Percentiles rank a stretch among this genome's conserved stretches.
Conservation (phyloP, 805 yeast species). For the Ogataea thermomethanolica region DNA sequence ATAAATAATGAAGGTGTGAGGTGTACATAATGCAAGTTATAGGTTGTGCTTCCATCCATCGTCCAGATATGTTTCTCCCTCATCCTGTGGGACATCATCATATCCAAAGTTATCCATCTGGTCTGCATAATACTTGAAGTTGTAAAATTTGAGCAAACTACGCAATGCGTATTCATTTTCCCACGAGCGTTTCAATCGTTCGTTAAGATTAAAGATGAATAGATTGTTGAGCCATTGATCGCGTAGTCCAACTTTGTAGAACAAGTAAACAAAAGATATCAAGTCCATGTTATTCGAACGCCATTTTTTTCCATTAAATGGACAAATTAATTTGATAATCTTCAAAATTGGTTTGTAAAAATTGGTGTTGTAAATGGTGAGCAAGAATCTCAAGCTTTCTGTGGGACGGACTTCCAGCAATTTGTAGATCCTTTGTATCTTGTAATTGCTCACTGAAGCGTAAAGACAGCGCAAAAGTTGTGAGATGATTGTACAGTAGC, state of each 20-base stretch:
- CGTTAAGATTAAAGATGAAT: conserved; percentile 69
- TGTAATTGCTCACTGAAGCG: conserved; percentile 52
- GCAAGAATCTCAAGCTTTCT: conserved; percentile 52
- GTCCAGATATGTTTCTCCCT: conserved; percentile 33
- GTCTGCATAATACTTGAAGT: conserved; percentile 51
- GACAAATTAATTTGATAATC: conserved; percentile 73
- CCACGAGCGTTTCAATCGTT: conserved; percentile 69
- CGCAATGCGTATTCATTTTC: conserved; percentile 85
- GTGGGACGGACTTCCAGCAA: conserved; percentile 63
- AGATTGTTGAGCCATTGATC: conserved; percentile 92
- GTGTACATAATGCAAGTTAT: not conserved
- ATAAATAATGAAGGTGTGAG: not conserved
- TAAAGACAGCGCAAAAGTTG: conserved; percentile 56
- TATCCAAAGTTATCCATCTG: conserved; percentile 60
- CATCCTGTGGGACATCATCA: conserved; percentile 27
- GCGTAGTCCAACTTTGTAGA: conserved; percentile 63
- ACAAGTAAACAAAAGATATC: conserved; percentile 79
- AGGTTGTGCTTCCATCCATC: conserved; percentile 33
- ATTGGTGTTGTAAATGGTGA: conserved; percentile 57
- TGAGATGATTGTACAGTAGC: conserved; percentile 45
- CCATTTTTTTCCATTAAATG: conserved; percentile 94
- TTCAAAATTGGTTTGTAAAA: conserved; percentile 69
- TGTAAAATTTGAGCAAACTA: conserved; percentile 74
- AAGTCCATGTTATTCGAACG: conserved; percentile 89
- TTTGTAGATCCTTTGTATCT: conserved; percentile 69